Evolutionary conservation across 2,329 filamentous ascomycete species (phyloP), one percentile per base, ranked within the genome.

Genomic region (Chaetomium strumarium): DNA sequence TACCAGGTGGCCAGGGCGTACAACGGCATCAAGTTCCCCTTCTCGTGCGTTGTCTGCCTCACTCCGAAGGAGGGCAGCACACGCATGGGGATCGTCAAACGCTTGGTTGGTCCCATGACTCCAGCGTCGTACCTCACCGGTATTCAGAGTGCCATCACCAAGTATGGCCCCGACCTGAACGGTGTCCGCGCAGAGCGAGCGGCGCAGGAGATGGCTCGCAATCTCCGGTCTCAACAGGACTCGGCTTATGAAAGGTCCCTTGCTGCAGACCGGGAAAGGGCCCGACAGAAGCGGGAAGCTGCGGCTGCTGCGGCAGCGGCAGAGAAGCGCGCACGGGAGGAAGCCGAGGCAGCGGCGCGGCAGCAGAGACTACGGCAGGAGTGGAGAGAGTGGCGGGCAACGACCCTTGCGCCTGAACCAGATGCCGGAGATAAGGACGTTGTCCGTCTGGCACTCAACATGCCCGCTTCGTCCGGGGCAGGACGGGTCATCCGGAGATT

Each of bases 231-330:
- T 55, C 84, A 96, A 68, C 93, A 99, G 67, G 90, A 97, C 66
- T 87, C 83, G 10, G 93, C 93, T 0, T 99, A 99, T 68, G 91
- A 99, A 70, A 83, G 90, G 56, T 95, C 89, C 0, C 75, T 99
- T 30, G 92, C 91, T 10, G 83, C 84, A 55, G 93, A 99, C 69
- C 79, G 91, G 37, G 91, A 96, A 68, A 85, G 92, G 17, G 87
- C 88, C 0, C 78, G 88, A 31, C 81, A 86, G 66, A 82, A 81
- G 65, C 80, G 80, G 46, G 90, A 95, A 67, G 90, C 86, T 2
- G 89, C 89, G 52, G 80, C 80, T 17, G 80, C 80, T 0, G 79
- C 80, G 1, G 87, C 86, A 16, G 80, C 79, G 58, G 86, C 83
- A 12, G 81, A 84, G 59, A 81, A 82, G 60, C 76, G 74, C 39